Evolutionary conservation across 768 basidiomycete genomes (phyloP).

Genomic region (Leccinum incarnatum): DNA sequence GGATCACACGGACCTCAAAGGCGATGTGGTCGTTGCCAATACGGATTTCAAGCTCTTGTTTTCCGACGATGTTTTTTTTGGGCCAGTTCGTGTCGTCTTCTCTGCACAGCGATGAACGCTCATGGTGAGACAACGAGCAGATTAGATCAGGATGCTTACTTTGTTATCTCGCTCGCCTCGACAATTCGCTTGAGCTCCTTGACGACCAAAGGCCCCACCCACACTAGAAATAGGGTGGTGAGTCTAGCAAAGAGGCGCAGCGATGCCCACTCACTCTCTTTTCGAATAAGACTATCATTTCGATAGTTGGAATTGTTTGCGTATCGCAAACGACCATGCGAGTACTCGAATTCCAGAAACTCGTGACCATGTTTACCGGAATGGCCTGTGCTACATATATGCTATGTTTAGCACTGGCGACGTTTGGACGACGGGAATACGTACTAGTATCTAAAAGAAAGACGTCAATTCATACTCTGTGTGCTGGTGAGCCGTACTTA

Average conservation of each 20-base stretch:
- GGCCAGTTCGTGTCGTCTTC: constrained; percentile 99
- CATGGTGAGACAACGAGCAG: neutral
- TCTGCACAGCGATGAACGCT: constrained; percentile 42
- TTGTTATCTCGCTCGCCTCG: constrained; percentile 89
- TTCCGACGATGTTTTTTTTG: constrained; percentile 97
- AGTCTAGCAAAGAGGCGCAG: neutral
- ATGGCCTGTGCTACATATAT: constrained; percentile 66
- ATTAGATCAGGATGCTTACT: constrained; percentile 44
- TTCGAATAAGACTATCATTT: constrained; percentile 95
- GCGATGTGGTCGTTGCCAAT: constrained; percentile 94
- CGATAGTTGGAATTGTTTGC: constrained; percentile 99
- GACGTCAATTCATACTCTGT: constrained; percentile 14
- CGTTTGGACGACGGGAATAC: constrained; percentile 16
- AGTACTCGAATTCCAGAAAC: constrained; percentile 98
- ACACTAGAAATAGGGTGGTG: constrained; percentile 58
- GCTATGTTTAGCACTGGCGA: neutral
- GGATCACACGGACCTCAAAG: constrained; percentile 69
- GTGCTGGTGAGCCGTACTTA: constrained; percentile 27
- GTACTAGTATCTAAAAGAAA: constrained; percentile 48
- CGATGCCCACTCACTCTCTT: constrained; percentile 80
- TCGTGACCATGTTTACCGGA: constrained; percentile 98
- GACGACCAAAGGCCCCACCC: constrained; percentile 86
- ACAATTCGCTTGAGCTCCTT: constrained; percentile 95
- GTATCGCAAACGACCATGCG: constrained; percentile 92
- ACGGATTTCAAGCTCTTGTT: constrained; percentile 96